phyloP scores from a whole-genome alignment of 208 protist species.

The Polymyxa betae region DNA sequence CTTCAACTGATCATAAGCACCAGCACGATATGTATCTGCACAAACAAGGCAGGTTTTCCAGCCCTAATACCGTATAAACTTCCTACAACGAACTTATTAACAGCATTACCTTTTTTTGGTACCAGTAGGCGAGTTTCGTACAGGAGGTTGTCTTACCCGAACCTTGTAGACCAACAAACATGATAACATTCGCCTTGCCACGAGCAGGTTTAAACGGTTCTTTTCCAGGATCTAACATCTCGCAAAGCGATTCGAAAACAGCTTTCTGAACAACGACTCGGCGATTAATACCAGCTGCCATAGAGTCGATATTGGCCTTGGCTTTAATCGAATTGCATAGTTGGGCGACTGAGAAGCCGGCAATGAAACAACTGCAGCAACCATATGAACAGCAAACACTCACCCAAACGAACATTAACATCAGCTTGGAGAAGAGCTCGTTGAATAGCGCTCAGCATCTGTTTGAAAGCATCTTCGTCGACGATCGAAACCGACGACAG shows the following conservation, averaged over 20 bases:
- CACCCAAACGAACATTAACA: constrained; percentile 91
- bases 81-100: not conserved
- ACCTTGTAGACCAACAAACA: constrained; percentile 99
- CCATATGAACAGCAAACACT: not conserved
- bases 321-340: constrained; percentile 88
- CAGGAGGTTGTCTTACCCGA: constrained; percentile 95
- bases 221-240: constrained; percentile 93
- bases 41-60: constrained; percentile 90
- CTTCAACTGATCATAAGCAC: constrained; percentile 75
- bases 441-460: constrained; percentile 90
- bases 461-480: constrained; percentile 85
- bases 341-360: constrained; percentile 70
- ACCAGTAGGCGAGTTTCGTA: constrained; percentile 94
- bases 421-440: constrained; percentile 92
- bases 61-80: constrained; percentile 53
- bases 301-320: constrained; percentile 85
- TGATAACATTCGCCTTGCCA: constrained; percentile 91
- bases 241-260: constrained; percentile 91
- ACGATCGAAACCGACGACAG: constrained; percentile 87
- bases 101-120: constrained; percentile 89
- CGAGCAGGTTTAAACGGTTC: constrained; percentile 86
- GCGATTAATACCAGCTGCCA: constrained; percentile 91
- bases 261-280: constrained; percentile 88
- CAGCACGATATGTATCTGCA: constrained; percentile 96
- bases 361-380: not conserved